Conservation (phyloP, 352 stramenopile species). For the Globisporangium nunn region DNA sequence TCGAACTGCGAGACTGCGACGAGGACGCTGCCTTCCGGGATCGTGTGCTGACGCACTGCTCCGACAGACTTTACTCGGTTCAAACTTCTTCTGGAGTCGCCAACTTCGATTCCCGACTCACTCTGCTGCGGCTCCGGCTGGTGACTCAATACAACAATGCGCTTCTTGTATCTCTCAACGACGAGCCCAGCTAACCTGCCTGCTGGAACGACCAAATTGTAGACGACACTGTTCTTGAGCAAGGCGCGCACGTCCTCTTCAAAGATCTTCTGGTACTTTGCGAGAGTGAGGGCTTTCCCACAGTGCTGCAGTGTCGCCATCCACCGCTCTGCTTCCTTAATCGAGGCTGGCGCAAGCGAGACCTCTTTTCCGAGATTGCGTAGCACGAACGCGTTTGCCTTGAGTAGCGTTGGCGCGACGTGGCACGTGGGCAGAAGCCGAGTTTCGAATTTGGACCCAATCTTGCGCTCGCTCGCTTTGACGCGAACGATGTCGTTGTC, state of each 20-base stretch:
- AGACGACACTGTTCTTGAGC: slow-evolving; percentile 40
- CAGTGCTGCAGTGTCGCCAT: slow-evolving; percentile 30
- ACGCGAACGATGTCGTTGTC: slow-evolving; percentile 61
- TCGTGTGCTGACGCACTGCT: slow-evolving; percentile 4
- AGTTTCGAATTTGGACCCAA: slow-evolving; percentile 49
- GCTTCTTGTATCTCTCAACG: slow-evolving; percentile 52
- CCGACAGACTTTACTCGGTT: slow-evolving; percentile 7
- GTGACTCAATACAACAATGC: slow-evolving; percentile 56
- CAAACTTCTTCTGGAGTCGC: not conserved
- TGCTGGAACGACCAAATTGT: slow-evolving; percentile 30
- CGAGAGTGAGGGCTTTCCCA: slow-evolving; percentile 15
- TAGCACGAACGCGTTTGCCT: slow-evolving; percentile 51
- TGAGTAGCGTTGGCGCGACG: slow-evolving; percentile 27
- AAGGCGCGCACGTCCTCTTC: slow-evolving; percentile 38
- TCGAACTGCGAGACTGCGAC: slow-evolving; percentile 46
- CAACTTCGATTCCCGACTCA: too few species aligned
- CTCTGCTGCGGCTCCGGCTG: slow-evolving; percentile 3
- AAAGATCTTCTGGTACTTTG: slow-evolving; percentile 41
- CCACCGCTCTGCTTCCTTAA: slow-evolving; percentile 39
- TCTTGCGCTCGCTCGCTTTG: slow-evolving; percentile 47
- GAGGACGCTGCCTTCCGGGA: slow-evolving; percentile 51
- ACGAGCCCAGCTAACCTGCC: slow-evolving; percentile 27
- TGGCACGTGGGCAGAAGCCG: slow-evolving; percentile 42
- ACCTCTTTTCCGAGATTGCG: slow-evolving; percentile 45
- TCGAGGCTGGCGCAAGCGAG: slow-evolving; percentile 28